Conservation (phyloP, 768 basidiomycete species). For the Rhizopogon sp. region DNA sequence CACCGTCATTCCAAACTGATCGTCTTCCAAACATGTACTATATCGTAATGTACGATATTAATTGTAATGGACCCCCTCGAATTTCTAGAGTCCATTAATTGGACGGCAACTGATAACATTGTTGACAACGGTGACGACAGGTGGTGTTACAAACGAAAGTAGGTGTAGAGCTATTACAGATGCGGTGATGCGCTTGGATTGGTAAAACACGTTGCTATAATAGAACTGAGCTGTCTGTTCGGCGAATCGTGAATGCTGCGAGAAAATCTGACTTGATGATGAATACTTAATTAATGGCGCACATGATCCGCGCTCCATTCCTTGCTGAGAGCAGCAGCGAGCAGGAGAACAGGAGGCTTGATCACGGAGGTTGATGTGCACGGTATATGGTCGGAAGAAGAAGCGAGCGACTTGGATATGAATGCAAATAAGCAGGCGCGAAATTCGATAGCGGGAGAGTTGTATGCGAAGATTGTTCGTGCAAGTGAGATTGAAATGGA, state of each 20-base stretch:
- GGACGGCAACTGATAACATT: background rate
- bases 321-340: conserved; percentile 13
- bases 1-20: conserved; percentile 20
- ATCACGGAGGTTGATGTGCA: conserved; percentile 1
- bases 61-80: background rate
- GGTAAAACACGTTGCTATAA: conserved; percentile 6
- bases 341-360: conserved; percentile 14
- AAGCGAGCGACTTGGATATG: background rate
- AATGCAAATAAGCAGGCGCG: conserved; percentile 1
- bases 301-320: conserved; percentile 15
- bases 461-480: conserved; percentile 30
- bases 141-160: conserved; percentile 24
- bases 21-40: background rate
- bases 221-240: conserved; percentile 18
- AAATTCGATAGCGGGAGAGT: conserved; percentile 14
- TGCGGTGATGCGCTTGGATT: conserved; percentile 17
- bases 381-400: conserved; percentile 1
- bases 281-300: conserved; percentile 12
- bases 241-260: conserved; percentile 3
- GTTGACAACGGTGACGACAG: background rate
- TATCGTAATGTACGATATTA: background rate
- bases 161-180: conserved; percentile 17
- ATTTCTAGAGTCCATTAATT: background rate
- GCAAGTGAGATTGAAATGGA: conserved; percentile 17
- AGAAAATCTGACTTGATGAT: conserved; percentile 17